Evolutionary conservation across 768 basidiomycete species (phyloP), one percentile per base, ranked within the genome.

Genomic region (Russula sp.): DNA sequence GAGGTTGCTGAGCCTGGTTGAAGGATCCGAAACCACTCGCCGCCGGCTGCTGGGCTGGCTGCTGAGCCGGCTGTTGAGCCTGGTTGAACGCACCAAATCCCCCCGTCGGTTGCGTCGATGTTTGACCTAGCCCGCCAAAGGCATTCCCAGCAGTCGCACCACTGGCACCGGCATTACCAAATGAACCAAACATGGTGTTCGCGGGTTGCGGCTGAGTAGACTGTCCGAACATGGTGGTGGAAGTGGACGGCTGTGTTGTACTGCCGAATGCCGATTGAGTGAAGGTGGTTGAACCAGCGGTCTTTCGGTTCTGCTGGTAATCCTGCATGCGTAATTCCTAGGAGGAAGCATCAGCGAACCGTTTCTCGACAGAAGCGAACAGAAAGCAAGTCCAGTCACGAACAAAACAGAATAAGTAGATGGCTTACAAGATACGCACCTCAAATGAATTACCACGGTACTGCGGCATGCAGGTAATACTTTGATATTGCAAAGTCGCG

Each of bases 401-500:
- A 52, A 52, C 52, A 61, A 65, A 63, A 22, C 6, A 16, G 44
- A 36, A 52, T 24, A 51, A 53, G 56, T 56, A 64, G 42, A 59
- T 24, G 16, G 65, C 63, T 38, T 63, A 70, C 16, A 22, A 14
- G 57, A 53, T n/a, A 70, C 75, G 63, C 65, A 78, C 66, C 72
- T 79, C 72, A 66, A 90, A 83, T 24, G 92, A 94, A 65, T 82
- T 86, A 48, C 88, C 87, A 63, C 81, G 76, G 72, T 94, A 96
- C 20, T 81, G 81, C 18, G 89, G 89, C 81, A 89, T 91, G 67
- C 87, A 87, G 20, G 87, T 83, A 59, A 93, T 92, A 42, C 86
- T 83, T 74, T 95, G 92, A 74, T 89, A 96, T 65, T 90, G 87
- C 48, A 88, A 78, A 5, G 78, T 83, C 14, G 75, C 63, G 56